Evolutionary conservation across 495 filamentous ascomycete species (phyloP).

Genomic region (Cairneyella variabilis): DNA sequence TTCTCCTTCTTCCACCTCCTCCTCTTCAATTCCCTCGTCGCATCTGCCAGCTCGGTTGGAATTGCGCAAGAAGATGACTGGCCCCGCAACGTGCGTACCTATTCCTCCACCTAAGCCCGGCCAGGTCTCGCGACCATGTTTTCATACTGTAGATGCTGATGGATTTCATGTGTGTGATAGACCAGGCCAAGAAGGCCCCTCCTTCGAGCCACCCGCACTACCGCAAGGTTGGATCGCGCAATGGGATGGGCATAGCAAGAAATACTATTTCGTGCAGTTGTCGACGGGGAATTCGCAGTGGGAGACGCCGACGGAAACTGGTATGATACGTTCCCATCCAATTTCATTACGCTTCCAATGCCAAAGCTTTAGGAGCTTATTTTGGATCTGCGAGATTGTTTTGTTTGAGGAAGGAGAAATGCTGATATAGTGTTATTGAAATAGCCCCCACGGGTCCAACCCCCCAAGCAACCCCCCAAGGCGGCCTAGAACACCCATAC

Average conservation of each 20-base stretch:
- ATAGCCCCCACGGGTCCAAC: constrained; percentile 45
- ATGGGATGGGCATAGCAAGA: constrained; percentile 68
- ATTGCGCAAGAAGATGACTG: constrained; percentile 17
- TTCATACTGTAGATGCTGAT: no score
- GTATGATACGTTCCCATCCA: background rate
- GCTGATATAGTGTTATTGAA: no score
- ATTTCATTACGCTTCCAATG: background rate
- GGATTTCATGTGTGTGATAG: no score
- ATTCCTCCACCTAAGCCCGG: background rate
- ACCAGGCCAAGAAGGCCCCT: constrained; percentile 65
- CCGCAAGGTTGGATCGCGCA: constrained; percentile 81
- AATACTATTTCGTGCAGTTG: constrained; percentile 80
- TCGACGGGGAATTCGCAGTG: constrained; percentile 73
- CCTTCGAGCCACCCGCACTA: constrained; percentile 62
- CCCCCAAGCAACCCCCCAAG: constrained; percentile 47
- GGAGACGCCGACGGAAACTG: constrained; percentile 66
- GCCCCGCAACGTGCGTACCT: constrained; percentile 23
- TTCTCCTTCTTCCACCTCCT: background rate
- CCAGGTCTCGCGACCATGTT: no score
- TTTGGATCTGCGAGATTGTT: background rate
- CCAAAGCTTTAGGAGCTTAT: no score
- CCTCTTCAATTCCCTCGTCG: no score
- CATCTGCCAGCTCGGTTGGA: no score
- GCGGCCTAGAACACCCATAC: constrained; percentile 45
- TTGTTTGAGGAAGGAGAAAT: background rate